Conservation (phyloP, 306 rosid species). For the Luffa acutangula region DNA sequence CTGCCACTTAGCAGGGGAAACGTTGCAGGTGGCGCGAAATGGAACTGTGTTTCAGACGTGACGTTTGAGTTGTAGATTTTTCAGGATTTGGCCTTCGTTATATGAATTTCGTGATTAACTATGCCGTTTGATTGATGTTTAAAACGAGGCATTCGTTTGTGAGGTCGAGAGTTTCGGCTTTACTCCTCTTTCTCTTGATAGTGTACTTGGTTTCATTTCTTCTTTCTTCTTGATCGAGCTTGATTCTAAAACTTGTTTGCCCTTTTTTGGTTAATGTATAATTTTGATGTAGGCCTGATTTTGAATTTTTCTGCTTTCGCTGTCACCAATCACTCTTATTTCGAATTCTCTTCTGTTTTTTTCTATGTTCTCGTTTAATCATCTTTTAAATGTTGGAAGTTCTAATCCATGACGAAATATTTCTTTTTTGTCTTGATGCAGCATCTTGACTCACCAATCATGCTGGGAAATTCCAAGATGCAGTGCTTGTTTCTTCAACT, state of each 20-base stretch:
- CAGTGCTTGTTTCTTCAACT: conserved; percentile 29
- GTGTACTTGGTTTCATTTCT: not conserved
- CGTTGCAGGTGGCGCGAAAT: not conserved
- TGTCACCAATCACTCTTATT: not conserved
- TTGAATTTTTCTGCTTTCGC: not conserved
- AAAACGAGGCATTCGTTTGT: not conserved
- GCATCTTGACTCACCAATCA: conserved; percentile 16
- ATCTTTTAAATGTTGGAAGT: not conserved
- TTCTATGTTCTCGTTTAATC: not conserved
- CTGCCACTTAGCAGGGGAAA: not conserved
- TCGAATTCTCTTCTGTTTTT: not conserved
- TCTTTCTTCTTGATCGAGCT: not conserved
- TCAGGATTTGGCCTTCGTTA: not conserved
- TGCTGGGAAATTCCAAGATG: conserved; percentile 21
- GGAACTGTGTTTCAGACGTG: not conserved
- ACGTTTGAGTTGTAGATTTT: not conserved
- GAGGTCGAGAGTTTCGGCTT: not conserved
- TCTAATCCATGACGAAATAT: not conserved
- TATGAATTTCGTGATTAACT: not conserved
- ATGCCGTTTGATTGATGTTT: not conserved
- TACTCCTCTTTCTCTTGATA: not conserved
- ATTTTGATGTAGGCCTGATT: not conserved
- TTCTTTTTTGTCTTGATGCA: not conserved
- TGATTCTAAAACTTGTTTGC: not conserved
- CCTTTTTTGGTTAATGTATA: not conserved